phyloP scores from a whole-genome alignment of 768 basidiomycete genomes.

The Termitomyces sp. region DNA sequence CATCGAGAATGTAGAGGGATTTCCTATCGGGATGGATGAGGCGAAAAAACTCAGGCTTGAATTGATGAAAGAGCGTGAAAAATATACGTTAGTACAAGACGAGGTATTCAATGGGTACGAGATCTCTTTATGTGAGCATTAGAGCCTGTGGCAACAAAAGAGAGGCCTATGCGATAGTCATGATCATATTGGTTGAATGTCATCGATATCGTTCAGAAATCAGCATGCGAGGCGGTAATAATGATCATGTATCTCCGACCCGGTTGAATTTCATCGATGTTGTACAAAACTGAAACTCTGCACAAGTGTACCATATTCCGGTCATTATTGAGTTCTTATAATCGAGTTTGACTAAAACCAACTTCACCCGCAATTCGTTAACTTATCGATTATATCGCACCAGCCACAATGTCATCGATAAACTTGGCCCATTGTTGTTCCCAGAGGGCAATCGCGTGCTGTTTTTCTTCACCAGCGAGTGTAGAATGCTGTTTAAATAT shows the following conservation, averaged over 20 bases:
- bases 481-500: constrained; percentile 41
- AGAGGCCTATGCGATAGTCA: background rate
- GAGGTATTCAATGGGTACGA: background rate
- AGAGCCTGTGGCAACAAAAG: background rate
- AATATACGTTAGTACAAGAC: background rate
- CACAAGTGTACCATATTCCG: too few relatives aligned
- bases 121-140: background rate
- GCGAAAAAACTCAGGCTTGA: constrained; percentile 17
- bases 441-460: constrained; percentile 23
- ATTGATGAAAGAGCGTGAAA: constrained; percentile 21
- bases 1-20: constrained; percentile 13
- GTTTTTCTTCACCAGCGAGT: constrained; percentile 41
- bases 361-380: background rate
- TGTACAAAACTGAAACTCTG: too few relatives aligned
- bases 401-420: constrained; percentile 4
- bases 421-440: constrained; percentile 15
- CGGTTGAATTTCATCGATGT: too few relatives aligned
- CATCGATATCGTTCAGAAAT: too few relatives aligned
- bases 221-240: too few relatives aligned
- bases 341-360: background rate
- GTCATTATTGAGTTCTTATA: background rate
- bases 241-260: background rate
- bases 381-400: background rate
- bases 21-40: constrained; percentile 18
- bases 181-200: background rate